Evolutionary conservation across 352 stramenopile genomes (phyloP), one percentile per base, ranked within the genome.

Genomic region (Phytophthora fragariaefolia): DNA sequence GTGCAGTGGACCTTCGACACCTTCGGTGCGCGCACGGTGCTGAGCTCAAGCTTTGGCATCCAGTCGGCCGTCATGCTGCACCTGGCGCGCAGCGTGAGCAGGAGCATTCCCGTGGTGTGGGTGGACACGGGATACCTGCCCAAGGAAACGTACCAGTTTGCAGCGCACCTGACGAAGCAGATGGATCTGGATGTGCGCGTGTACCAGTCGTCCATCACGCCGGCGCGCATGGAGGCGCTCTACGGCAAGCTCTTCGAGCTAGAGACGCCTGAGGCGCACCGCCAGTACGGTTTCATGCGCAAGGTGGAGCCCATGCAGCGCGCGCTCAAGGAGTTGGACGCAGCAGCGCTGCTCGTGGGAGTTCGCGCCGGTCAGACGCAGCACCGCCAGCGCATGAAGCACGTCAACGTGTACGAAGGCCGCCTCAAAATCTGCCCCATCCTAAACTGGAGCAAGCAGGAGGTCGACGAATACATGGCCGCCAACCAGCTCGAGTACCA

Each of bases 291-390:
- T 5, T 89, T 74, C 55, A 80, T 96, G 49, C 82, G 84, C 66
- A 96, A 96, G 50, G 89, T 96, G 18, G 87, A 96, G 74, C 89
- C 89, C 46, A 93, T 96, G 84, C 80, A 95, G 55, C 80, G 82
- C 18, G 77, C 83, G 0, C 57, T 96, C 6, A 49, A 81, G 6
- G 79, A 94, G 26, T 70, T 96, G 17, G 52, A 82, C 26, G 73
- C 80, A 17, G 71, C 71, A 1, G 89, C 77, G 22, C 79, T 96
- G 56, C 78, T 96, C 2, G 88, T 92, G 7, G 89, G 89, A 28
- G 77, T 96, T 22, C 89, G 89, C n/a, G 87, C 87, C 1, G 71
- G 85, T 27, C 89, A 96, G 68, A 96, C 89, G 27, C 45, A 73
- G 48, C 76, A 91, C 42, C 84, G 89, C 26, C 73, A 91, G 65